Evolutionary conservation across 2,329 filamentous ascomycete species (phyloP).

Genomic region (Niveomyces coronatus): DNA sequence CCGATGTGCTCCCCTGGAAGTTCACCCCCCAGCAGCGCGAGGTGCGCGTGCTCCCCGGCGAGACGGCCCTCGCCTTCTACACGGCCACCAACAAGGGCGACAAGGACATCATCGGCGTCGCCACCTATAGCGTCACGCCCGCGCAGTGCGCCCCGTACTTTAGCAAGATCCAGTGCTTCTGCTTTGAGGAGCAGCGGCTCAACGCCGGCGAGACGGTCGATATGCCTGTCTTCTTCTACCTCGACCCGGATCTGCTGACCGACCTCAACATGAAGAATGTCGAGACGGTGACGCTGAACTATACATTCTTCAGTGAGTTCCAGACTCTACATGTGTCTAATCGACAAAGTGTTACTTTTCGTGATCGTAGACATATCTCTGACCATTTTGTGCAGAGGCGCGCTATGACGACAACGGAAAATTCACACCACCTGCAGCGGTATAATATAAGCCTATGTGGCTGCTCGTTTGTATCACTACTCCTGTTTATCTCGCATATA

Average conservation of each 20-base stretch:
- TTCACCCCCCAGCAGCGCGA: slow-evolving; percentile 95
- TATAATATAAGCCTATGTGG: slow-evolving; percentile 11
- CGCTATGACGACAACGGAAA: slow-evolving; percentile 36
- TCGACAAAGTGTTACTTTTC: background rate
- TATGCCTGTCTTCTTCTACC: slow-evolving; percentile 99
- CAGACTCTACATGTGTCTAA: too few species aligned
- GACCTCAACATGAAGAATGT: slow-evolving; percentile 90
- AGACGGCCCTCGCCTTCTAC: slow-evolving; percentile 95
- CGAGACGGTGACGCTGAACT: slow-evolving; percentile 89
- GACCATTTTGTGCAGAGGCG: slow-evolving; percentile 29
- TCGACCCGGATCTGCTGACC: slow-evolving; percentile 88
- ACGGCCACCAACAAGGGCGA: slow-evolving; percentile 87
- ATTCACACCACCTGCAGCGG: slow-evolving; percentile 28
- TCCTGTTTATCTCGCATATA: slow-evolving; percentile 4
- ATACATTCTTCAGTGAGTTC: slow-evolving; percentile 99
- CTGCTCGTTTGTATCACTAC: slow-evolving; percentile 1
- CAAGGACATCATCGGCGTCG: slow-evolving; percentile 93
- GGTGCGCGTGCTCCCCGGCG: slow-evolving; percentile 86
- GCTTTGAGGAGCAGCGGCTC: slow-evolving; percentile 92
- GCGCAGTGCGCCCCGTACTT: slow-evolving; percentile 96
- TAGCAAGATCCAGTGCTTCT: slow-evolving; percentile 99
- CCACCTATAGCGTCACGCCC: slow-evolving; percentile 94
- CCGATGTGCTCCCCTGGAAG: slow-evolving; percentile 93
- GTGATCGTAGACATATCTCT: too few species aligned
- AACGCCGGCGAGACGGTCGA: slow-evolving; percentile 95